These are phyloP conservation scores for Amauroascus verrucosus DNA, from an alignment of 2,329 filamentous ascomycete genomes.

Conservation along the genomic window DNA sequence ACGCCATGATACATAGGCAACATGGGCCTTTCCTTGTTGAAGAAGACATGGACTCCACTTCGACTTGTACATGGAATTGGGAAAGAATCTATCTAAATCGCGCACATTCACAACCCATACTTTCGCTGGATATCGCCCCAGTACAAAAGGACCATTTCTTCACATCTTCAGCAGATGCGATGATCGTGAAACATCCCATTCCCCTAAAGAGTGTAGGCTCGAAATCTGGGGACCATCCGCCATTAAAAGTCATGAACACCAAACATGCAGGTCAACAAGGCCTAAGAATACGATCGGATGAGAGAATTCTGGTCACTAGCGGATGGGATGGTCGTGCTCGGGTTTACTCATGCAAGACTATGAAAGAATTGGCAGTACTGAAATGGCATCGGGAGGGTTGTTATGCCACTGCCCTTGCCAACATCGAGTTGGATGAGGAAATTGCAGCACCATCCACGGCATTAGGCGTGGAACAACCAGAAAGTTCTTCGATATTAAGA, in stretches of 20 bases:
- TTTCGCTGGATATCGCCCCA: conserved; percentile 56
- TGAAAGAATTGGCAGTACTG: conserved; percentile 81
- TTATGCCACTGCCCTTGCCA: conserved; percentile 66
- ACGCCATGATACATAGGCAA: conserved; percentile 55
- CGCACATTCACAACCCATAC: conserved; percentile 66
- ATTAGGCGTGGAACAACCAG: neutral
- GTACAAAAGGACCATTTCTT: conserved; percentile 49
- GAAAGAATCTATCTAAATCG: conserved; percentile 52
- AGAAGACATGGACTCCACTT: conserved; percentile 20
- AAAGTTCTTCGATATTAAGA: conserved; percentile 10
- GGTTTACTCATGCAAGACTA: conserved; percentile 67
- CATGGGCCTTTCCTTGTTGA: conserved; percentile 27
- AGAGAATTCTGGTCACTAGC: conserved; percentile 73
- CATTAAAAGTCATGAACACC: conserved; percentile 58
- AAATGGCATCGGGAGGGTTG: conserved; percentile 91
- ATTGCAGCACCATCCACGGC: conserved; percentile 1
- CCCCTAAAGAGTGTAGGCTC: conserved; percentile 24
- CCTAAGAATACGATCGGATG: conserved; percentile 66
- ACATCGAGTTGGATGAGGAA: conserved; percentile 22
- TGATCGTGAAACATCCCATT: conserved; percentile 66
- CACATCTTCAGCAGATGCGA: conserved; percentile 72
- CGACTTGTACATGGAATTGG: conserved; percentile 36
- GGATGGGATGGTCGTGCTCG: conserved; percentile 81
- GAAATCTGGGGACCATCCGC: conserved; percentile 26
- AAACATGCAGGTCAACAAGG: conserved; percentile 86